Conservation (phyloP, 1,284 basidiomycete species). For the Lignosus rhinocerotis region DNA sequence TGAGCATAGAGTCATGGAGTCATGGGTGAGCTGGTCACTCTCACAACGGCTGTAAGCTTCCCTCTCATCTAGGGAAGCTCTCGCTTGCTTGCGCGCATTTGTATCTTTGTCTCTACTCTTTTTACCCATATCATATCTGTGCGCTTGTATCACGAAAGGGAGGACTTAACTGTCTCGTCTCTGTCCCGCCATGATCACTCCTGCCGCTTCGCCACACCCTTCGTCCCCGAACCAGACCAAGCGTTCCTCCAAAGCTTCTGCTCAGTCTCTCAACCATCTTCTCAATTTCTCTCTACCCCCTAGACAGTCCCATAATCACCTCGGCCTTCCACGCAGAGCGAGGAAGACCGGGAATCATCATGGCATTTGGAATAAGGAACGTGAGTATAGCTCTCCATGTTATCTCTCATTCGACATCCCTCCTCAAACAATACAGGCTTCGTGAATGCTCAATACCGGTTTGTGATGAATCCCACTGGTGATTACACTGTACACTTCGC, state of each 20-base stretch:
- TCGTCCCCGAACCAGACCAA: constrained; percentile 41
- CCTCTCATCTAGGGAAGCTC: constrained; percentile 29
- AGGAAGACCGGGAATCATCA: constrained; percentile 62
- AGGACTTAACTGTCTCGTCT: constrained; percentile 32
- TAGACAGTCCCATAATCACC: constrained; percentile 59
- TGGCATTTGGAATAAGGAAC: constrained; percentile 83
- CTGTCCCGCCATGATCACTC: constrained; percentile 34
- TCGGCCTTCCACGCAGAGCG: constrained; percentile 69
- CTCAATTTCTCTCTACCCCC: constrained; percentile 86
- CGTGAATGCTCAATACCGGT: constrained; percentile 92
- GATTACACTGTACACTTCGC: constrained; percentile 95
- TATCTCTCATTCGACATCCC: background rate
- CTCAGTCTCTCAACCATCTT: constrained; percentile 71
- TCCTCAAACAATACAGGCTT: constrained; percentile 56
- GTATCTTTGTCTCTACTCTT: background rate
- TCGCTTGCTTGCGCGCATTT: constrained; percentile 2
- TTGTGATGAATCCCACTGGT: constrained; percentile 88
- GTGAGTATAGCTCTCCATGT: constrained; percentile 49
- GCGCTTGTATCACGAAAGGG: constrained; percentile 21
- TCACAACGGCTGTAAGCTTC: constrained; percentile 26
- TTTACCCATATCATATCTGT: constrained; percentile 1
- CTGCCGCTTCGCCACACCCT: constrained; percentile 24
- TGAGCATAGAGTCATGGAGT: constrained; percentile 35
- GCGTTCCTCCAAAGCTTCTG: constrained; percentile 61
- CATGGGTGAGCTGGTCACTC: constrained; percentile 23